These are phyloP conservation scores for Globisporangium megalacanthum DNA, from an alignment of 352 stramenopile species.

Conservation along the genomic window DNA sequence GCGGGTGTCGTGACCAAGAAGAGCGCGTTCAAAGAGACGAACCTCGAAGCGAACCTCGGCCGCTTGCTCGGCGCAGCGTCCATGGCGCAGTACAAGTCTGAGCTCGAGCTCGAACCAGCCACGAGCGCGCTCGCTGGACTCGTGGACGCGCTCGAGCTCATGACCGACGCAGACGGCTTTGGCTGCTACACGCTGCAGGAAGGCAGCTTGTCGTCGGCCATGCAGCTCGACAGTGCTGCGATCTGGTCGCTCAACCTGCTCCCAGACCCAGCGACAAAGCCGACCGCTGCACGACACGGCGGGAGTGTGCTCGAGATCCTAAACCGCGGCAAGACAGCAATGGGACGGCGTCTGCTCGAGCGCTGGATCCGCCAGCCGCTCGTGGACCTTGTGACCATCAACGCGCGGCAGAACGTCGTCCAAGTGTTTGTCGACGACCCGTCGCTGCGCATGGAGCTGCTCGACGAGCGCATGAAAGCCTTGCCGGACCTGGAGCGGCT, in stretches of 20 bases:
- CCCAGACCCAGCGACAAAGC: conserved; percentile 55
- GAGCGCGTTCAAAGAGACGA: conserved; percentile 49
- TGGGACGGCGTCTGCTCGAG: conserved; percentile 91
- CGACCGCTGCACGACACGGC: conserved; percentile 29
- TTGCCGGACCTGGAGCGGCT: conserved; percentile 77
- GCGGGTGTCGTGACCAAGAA: conserved; percentile 65
- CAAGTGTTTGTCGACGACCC: conserved; percentile 89
- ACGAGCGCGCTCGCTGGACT: conserved; percentile 65
- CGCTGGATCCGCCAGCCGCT: conserved; percentile 97
- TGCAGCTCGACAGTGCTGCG: conserved; percentile 91
- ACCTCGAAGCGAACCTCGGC: conserved; percentile 58
- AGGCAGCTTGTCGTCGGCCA: conserved; percentile 77
- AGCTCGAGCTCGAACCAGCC: conserved; percentile 62
- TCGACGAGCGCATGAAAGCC: conserved; percentile 86
- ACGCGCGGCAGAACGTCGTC: conserved; percentile 89
- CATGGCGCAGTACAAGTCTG: conserved; percentile 56
- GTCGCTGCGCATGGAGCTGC: conserved; percentile 79
- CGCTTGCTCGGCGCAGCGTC: conserved; percentile 49
- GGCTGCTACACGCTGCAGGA: conserved; percentile 62
- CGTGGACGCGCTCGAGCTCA: conserved; percentile 61
- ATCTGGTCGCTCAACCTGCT: conserved; percentile 92
- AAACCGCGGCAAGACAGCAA: conserved; percentile 92
- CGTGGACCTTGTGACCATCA: conserved; percentile 83
- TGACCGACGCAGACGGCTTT: conserved; percentile 61
- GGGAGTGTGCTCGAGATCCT: conserved; percentile 93